These are phyloP conservation scores for Pseudogymnoascus sp. DNA, from an alignment of 2,329 filamentous ascomycete genomes.

Conservation along the genomic window DNA sequence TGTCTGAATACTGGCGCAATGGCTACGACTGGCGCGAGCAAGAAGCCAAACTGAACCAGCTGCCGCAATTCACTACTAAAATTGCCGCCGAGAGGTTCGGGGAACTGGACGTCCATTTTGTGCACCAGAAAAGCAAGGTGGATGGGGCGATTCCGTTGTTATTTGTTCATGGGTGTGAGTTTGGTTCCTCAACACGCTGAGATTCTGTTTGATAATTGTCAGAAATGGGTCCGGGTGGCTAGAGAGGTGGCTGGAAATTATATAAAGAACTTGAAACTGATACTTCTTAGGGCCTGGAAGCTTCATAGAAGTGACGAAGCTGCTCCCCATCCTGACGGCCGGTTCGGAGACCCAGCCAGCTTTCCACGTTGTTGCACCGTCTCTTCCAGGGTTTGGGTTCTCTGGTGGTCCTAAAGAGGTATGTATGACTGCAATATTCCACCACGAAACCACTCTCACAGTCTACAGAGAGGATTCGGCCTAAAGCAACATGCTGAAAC, in stretches of 20 bases:
- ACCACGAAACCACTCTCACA: neutral
- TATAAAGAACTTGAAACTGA: neutral
- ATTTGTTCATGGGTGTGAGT: slow-evolving; percentile 54
- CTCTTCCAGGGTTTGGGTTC: slow-evolving; percentile 47
- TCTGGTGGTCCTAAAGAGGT: slow-evolving; percentile 27
- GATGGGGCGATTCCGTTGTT: slow-evolving; percentile 53
- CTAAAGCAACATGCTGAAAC: slow-evolving; percentile 55
- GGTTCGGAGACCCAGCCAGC: slow-evolving; percentile 31
- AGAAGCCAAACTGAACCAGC: slow-evolving; percentile 20
- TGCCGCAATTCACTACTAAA: slow-evolving; percentile 26
- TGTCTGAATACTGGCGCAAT: slow-evolving; percentile 19
- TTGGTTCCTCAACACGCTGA: neutral
- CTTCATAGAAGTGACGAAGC: slow-evolving; percentile 57
- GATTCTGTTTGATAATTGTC: neutral
- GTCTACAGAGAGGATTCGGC: slow-evolving; percentile 46
- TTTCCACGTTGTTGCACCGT: slow-evolving; percentile 51
- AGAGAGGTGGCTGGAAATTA: neutral
- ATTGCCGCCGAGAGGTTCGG: slow-evolving; percentile 48
- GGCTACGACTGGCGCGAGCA: slow-evolving; percentile 21
- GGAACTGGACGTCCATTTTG: slow-evolving; percentile 54
- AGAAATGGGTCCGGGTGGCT: neutral
- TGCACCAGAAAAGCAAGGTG: slow-evolving; percentile 47
- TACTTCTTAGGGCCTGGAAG: slow-evolving; percentile 48
- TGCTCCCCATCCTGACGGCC: slow-evolving; percentile 38
- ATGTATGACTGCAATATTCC: neutral